Evolutionary conservation across 164 flowering plant species (phyloP).

Genomic region (Stephania cephalantha): DNA sequence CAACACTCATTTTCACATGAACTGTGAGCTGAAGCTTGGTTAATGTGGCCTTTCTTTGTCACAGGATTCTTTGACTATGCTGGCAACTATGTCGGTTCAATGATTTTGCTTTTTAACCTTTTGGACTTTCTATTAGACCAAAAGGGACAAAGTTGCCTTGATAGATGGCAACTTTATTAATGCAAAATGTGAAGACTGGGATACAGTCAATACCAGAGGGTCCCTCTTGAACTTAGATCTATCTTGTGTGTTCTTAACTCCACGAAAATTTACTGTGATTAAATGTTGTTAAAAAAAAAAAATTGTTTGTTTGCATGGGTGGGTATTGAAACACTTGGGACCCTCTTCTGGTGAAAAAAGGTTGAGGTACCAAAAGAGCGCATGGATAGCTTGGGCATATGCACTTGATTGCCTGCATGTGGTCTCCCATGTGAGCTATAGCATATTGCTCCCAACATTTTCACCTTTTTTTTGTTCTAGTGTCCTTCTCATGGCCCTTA

Average conservation of each 20-base stretch:
- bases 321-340: slow-evolving; percentile 5
- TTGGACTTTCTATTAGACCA: neutral
- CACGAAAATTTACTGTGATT: neutral
- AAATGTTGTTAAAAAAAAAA: neutral
- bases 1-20: neutral
- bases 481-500: neutral
- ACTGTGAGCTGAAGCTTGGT: neutral
- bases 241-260: neutral
- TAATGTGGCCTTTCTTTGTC: neutral
- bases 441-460: neutral
- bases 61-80: slow-evolving; percentile 2
- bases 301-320: neutral
- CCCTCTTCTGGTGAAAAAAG: neutral
- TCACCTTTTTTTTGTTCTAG: neutral
- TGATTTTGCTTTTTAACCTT: neutral
- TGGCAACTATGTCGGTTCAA: neutral
- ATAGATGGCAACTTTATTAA: neutral
- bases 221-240: neutral
- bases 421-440: neutral
- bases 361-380: neutral
- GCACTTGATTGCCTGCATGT: slow-evolving; percentile 1
- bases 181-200: neutral
- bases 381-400: neutral
- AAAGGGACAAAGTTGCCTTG: neutral
- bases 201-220: neutral